Percentiles rank a stretch among this genome's conserved stretches.
Evolutionary conservation across 2,329 filamentous ascomycete species (phyloP).

Genomic region (Cladosporium sphaerospermum): DNA sequence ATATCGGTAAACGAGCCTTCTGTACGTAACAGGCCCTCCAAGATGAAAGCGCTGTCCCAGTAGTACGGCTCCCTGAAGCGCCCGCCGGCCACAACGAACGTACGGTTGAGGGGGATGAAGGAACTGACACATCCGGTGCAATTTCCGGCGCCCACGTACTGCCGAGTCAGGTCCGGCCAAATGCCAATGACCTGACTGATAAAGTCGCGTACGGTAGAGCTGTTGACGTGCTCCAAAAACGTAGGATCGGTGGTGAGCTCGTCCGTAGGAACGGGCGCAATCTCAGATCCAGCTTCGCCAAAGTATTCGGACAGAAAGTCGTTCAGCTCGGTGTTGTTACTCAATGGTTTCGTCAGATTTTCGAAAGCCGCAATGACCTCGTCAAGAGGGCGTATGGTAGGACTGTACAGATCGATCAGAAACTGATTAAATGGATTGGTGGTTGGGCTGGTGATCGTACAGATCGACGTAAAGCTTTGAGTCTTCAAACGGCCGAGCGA

Average conservation of each 20-base stretch:
- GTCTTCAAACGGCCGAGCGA: constrained; percentile 58
- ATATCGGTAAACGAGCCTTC: constrained; percentile 58
- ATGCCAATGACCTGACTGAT: constrained; percentile 59
- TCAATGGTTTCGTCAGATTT: constrained; percentile 53
- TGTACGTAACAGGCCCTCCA: constrained; percentile 62
- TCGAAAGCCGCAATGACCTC: constrained; percentile 58
- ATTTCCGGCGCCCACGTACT: constrained; percentile 48
- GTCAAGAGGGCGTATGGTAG: constrained; percentile 52
- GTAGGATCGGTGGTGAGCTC: constrained; percentile 51
- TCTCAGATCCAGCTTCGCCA: constrained; percentile 56
- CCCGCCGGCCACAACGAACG: constrained; percentile 66
- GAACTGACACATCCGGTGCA: constrained; percentile 58
- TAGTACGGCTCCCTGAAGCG: constrained; percentile 66
- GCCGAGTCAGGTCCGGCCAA: constrained; percentile 61
- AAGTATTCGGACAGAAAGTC: constrained; percentile 60
- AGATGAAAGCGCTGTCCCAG: constrained; percentile 55
- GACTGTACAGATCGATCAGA: constrained; percentile 38
- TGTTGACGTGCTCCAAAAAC: constrained; percentile 53
- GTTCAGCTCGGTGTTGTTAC: constrained; percentile 57
- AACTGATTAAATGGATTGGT: constrained; percentile 4
- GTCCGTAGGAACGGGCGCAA: constrained; percentile 47
- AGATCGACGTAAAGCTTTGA: constrained; percentile 65
- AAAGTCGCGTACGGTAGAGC: constrained; percentile 55
- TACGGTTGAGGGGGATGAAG: constrained; percentile 60
- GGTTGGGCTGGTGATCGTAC: neutral